Evolutionary conservation across 352 stramenopile species (phyloP), one percentile per base, ranked within the genome.

Genomic region (Pythium pectinolyticum): DNA sequence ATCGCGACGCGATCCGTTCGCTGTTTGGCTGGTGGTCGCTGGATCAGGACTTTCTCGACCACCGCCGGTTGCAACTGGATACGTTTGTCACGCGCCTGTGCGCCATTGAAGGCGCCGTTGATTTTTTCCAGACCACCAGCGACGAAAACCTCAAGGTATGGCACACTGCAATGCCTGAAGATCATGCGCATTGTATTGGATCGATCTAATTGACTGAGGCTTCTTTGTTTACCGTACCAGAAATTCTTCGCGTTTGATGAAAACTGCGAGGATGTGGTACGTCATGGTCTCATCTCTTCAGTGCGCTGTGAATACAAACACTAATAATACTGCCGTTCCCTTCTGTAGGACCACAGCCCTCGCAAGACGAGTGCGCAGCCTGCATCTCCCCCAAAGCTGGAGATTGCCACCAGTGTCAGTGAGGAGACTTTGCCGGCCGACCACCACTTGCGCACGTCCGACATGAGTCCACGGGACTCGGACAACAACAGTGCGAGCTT

Each of bases 231-330:
- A 7, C 35, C 35, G 20, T 37, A n/a, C 12, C 54, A 87, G 75
- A 53, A 35, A 40, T 89, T 90, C 58, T 77, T 89, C 47, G 49
- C 47, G n/a, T 88, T 90, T 49, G 82, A 88, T 32, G 69, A 77
- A 25, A 70, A 90, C 68, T 90, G 82, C 54, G 66, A 80, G 22
- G 59, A 82, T 25, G 74, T 82, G 70, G 82, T 90, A 61, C 53
- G 75, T 76, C n/a, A n/a, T n/a, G n/a, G n/a, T n/a, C n/a, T n/a
- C n/a, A n/a, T n/a, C n/a, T n/a, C n/a, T n/a, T n/a, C n/a, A n/a
- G n/a, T n/a, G n/a, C n/a, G n/a, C n/a, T n/a, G n/a, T n/a, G n/a
- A n/a, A n/a, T n/a, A n/a, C n/a, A n/a, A n/a, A n/a, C n/a, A n/a
- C n/a, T n/a, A n/a, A n/a, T n/a, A n/a, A n/a, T n/a, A n/a, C n/a